phyloP scores from a whole-genome alignment of 2,329 filamentous ascomycete genomes.

The Didymella segeticola region DNA sequence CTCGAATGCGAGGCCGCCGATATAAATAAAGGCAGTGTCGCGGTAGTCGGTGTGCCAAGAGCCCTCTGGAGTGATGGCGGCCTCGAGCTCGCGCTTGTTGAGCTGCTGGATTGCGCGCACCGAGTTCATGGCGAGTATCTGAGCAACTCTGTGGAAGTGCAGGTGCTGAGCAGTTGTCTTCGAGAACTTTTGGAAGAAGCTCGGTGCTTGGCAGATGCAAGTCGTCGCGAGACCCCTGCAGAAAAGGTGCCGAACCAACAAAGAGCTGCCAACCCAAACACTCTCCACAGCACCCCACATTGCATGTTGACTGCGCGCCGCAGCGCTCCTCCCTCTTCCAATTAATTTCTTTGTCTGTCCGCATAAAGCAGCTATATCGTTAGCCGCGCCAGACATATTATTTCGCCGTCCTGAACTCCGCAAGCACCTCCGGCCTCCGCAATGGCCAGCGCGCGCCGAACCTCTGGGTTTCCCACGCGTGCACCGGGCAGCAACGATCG shows the following conservation, averaged over 20 bases:
- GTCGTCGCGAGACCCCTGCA: conserved; percentile 33
- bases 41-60: conserved; percentile 98
- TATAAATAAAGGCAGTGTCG: conserved; percentile 95
- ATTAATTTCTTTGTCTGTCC: background rate
- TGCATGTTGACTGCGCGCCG: conserved; percentile 18
- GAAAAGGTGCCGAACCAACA: conserved; percentile 34
- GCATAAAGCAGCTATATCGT: background rate
- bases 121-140: conserved; percentile 76
- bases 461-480: conserved; percentile 40
- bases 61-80: conserved; percentile 81
- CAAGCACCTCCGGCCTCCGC: conserved; percentile 36
- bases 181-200: conserved; percentile 29
- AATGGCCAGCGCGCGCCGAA: conserved; percentile 45
- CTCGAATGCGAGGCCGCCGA: conserved; percentile 91
- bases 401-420: conserved; percentile 22
- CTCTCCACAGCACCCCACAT: conserved; percentile 25
- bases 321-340: conserved; percentile 14
- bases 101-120: conserved; percentile 91
- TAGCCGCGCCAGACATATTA: background rate
- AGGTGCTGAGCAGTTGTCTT: background rate
- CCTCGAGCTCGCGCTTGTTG: conserved; percentile 93
- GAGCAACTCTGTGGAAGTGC: background rate
- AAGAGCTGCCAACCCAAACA: conserved; percentile 27
- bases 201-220: conserved; percentile 39
- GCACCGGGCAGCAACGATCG: conserved; percentile 32